Conservation (phyloP, 176 grass and related monocot species). For the Rhipidocladum racemiflorum region DNA sequence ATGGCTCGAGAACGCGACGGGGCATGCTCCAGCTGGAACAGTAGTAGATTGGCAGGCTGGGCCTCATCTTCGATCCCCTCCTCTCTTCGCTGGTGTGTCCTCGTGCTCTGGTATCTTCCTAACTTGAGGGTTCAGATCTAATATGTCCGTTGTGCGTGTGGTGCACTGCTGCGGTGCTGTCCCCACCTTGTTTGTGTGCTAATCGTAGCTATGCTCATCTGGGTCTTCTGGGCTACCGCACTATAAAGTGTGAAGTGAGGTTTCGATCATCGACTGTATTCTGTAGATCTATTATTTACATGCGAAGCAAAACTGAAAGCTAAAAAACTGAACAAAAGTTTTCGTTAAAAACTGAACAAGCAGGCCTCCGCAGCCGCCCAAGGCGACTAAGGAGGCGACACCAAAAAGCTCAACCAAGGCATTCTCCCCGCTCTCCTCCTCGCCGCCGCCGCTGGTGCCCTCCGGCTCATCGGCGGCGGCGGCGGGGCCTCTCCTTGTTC, state of each 20-base stretch:
- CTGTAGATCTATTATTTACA: neutral
- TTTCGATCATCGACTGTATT: neutral
- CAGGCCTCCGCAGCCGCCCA: too few species aligned
- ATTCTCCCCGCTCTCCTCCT: too few species aligned
- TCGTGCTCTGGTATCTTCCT: neutral
- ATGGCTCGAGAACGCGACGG: too few species aligned
- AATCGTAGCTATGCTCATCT: neutral
- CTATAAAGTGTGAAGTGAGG: neutral
- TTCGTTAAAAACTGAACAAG: too few species aligned
- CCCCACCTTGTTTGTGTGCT: neutral
- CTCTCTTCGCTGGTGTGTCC: neutral
- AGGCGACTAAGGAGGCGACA: too few species aligned
- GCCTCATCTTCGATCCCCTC: neutral
- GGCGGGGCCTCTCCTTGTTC: too few species aligned
- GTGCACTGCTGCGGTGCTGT: neutral
- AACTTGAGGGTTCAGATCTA: neutral
- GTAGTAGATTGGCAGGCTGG: neutral
- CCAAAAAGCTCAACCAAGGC: too few species aligned
- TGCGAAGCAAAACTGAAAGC: neutral
- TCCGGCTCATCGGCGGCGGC: too few species aligned
- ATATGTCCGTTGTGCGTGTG: neutral
- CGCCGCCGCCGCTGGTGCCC: too few species aligned
- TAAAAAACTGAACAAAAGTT: too few species aligned
- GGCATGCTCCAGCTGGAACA: neutral
- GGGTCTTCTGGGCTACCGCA: too few species aligned